phyloP scores from a whole-genome alignment of 352 stramenopile genomes.

The Hyaloperonospora brassicae region DNA sequence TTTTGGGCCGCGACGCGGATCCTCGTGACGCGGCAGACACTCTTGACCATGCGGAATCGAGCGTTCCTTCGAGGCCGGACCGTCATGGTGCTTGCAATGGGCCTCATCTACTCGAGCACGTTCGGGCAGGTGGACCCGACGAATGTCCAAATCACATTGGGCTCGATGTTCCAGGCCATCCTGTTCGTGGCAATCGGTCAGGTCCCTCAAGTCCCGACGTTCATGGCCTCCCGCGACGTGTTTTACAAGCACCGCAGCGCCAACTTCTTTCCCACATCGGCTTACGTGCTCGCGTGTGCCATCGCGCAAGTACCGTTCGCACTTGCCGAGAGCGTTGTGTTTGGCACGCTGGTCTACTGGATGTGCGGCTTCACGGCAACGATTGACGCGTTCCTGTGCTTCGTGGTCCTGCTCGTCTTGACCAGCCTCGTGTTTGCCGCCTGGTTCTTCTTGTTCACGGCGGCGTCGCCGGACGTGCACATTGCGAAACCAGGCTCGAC shows the following conservation, averaged over 20 bases:
- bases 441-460: constrained; percentile 1
- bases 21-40: constrained; percentile 35
- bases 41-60: constrained; percentile 36
- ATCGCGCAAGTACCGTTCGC: background rate
- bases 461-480: background rate
- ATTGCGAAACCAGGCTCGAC: background rate
- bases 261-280: background rate
- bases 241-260: constrained; percentile 1
- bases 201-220: background rate
- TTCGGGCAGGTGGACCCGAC: constrained; percentile 42
- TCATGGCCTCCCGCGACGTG: background rate
- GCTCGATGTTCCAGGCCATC: constrained; percentile 57
- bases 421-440: background rate
- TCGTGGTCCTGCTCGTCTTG: background rate
- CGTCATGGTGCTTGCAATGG: constrained; percentile 39
- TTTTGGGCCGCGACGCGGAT: constrained; percentile 20
- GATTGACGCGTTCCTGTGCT: background rate
- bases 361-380: background rate
- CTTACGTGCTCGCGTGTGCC: background rate
- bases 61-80: constrained; percentile 24
- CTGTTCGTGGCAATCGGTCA: background rate
- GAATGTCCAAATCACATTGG: constrained; percentile 38
- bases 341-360: background rate
- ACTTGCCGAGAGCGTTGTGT: background rate
- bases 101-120: constrained; percentile 31